These are phyloP conservation scores for Populus ilicifolia DNA, from an alignment of 345 rosid species.

Conservation along the genomic window DNA sequence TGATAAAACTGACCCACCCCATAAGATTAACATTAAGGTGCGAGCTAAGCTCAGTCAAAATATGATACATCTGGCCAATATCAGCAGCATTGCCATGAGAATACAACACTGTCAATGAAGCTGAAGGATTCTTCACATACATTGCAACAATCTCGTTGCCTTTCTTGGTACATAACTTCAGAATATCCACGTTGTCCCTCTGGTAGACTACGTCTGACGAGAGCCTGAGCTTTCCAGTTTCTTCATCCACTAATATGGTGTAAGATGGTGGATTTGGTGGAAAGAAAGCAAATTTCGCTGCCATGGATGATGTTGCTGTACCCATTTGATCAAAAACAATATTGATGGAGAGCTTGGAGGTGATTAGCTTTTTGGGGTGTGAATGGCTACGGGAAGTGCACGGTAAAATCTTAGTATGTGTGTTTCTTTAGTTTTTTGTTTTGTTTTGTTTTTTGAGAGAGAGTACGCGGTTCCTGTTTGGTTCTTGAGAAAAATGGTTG, in stretches of 20 bases:
- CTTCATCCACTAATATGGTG: slow-evolving; percentile 42
- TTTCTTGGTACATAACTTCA: slow-evolving; percentile 55
- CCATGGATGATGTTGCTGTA: slow-evolving; percentile 80
- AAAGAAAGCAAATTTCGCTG: slow-evolving; percentile 78
- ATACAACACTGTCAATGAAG: slow-evolving; percentile 66
- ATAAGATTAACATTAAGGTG: slow-evolving; percentile 73
- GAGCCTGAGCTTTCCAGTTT: slow-evolving; percentile 55
- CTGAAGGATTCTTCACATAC: slow-evolving; percentile 63
- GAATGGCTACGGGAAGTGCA: slow-evolving; percentile 16
- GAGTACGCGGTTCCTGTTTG: slow-evolving; percentile 22
- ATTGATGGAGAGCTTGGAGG: background rate
- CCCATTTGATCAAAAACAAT: slow-evolving; percentile 49
- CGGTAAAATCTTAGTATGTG: slow-evolving; percentile 12
- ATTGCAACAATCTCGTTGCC: slow-evolving; percentile 72
- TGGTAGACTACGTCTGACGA: slow-evolving; percentile 37
- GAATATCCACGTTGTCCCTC: slow-evolving; percentile 60
- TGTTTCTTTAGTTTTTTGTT: background rate
- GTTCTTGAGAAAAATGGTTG: slow-evolving; percentile 24
- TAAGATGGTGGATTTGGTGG: slow-evolving; percentile 96
- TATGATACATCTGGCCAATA: slow-evolving; percentile 65
- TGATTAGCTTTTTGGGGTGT: background rate
- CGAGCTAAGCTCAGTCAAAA: slow-evolving; percentile 66
- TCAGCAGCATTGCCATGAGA: slow-evolving; percentile 98
- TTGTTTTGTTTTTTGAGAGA: background rate
- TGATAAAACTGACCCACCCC: slow-evolving; percentile 74